A percentile compares a stretch with the other conserved stretches of the same genome.
phyloP scores from a whole-genome alignment of 2,329 filamentous ascomycete species.

The Erysiphe neolycopersici region DNA sequence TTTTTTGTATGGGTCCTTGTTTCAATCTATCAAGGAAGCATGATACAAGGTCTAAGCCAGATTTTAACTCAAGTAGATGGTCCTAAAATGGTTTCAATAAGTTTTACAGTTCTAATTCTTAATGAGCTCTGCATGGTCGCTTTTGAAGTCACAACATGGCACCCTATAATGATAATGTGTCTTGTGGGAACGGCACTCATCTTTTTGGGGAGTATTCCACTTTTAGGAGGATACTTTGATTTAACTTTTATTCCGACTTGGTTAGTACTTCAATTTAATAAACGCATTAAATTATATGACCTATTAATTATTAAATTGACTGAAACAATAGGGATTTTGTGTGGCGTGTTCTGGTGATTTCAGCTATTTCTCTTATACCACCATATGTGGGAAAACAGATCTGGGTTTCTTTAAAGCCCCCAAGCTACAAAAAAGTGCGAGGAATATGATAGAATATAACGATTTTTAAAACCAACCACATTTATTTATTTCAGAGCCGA shows the following conservation, averaged over 20 bases:
- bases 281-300: neutral
- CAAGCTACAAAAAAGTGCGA: constrained; percentile 83
- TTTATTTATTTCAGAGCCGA: too few species aligned
- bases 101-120: constrained; percentile 71
- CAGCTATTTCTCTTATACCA: constrained; percentile 55
- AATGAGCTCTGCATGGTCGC: constrained; percentile 97
- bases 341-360: constrained; percentile 66
- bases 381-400: constrained; percentile 74
- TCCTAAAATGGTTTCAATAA: constrained; percentile 59
- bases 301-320: neutral
- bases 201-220: constrained; percentile 65
- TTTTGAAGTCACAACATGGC: constrained; percentile 91
- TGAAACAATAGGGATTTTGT: constrained; percentile 39
- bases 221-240: constrained; percentile 76
- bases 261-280: constrained; percentile 14
- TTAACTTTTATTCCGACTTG: constrained; percentile 47
- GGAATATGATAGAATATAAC: constrained; percentile 18
- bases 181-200: constrained; percentile 59
- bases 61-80: constrained; percentile 56
- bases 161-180: constrained; percentile 65
- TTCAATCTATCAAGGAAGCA: constrained; percentile 77
- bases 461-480: too few species aligned
- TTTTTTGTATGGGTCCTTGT: constrained; percentile 96
- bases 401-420: constrained; percentile 61
- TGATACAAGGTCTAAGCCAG: constrained; percentile 88